These are phyloP conservation scores for Vanrija sp. DNA, from an alignment of 1,284 basidiomycete species.

Conservation along the genomic window DNA sequence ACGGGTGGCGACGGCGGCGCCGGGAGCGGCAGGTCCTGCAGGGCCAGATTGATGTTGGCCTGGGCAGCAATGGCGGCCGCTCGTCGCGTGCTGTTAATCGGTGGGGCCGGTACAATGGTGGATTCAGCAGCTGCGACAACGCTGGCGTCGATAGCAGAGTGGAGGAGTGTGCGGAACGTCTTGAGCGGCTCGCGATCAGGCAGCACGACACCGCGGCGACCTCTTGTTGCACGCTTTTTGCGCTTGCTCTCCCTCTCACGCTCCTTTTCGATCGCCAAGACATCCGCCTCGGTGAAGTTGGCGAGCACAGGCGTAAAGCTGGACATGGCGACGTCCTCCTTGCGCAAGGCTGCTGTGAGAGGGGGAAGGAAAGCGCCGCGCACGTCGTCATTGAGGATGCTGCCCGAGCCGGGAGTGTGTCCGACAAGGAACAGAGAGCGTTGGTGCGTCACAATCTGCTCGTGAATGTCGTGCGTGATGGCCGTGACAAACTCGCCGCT, in stretches of 20 bases:
- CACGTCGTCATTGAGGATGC: slow-evolving; percentile 86
- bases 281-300: slow-evolving; percentile 81
- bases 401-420: slow-evolving; percentile 73
- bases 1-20: slow-evolving; percentile 51
- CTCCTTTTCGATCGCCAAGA: slow-evolving; percentile 85
- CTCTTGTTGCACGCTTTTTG: slow-evolving; percentile 75
- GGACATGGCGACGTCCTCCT: slow-evolving; percentile 64
- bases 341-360: slow-evolving; percentile 60
- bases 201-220: slow-evolving; percentile 78
- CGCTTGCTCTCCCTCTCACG: slow-evolving; percentile 86
- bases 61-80: slow-evolving; percentile 81
- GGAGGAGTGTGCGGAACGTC: slow-evolving; percentile 80
- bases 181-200: slow-evolving; percentile 90
- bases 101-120: slow-evolving; percentile 57
- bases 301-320: slow-evolving; percentile 83
- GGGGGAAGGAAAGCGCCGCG: slow-evolving; percentile 82
- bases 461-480: slow-evolving; percentile 90
- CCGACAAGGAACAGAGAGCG: slow-evolving; percentile 89
- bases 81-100: slow-evolving; percentile 56
- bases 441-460: slow-evolving; percentile 88
- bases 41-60: slow-evolving; percentile 47
- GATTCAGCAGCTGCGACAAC: slow-evolving; percentile 25
- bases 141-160: slow-evolving; percentile 38
- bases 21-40: slow-evolving; percentile 49
- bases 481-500: slow-evolving; percentile 94